These are phyloP conservation scores for Sarcocystis neurona DNA, from an alignment of 169 alveolate species.

Conservation along the genomic window DNA sequence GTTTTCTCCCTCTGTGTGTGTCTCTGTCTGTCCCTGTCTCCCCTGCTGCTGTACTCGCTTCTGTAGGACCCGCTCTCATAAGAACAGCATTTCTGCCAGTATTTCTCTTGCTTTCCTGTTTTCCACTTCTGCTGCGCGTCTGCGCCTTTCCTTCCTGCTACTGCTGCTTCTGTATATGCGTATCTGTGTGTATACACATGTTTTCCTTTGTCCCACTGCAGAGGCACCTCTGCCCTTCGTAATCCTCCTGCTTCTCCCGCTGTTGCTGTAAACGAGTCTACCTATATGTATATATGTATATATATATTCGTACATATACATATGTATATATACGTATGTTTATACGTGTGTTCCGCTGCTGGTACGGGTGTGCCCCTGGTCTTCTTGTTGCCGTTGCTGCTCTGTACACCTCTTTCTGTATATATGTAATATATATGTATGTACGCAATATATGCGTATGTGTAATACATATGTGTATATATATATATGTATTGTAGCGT, in stretches of 20 bases:
- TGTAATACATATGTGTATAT: not conserved
- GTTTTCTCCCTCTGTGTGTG: too few relatives aligned
- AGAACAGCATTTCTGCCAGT: not conserved
- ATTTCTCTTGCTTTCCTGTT: not conserved
- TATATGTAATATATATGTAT: too few relatives aligned
- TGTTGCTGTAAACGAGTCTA: not conserved
- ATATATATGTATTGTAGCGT: not conserved
- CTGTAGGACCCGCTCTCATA: not conserved
- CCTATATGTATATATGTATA: not conserved
- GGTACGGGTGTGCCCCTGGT: too few relatives aligned
- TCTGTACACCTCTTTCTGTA: not conserved
- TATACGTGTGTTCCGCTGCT: too few relatives aligned
- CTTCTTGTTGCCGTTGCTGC: too few relatives aligned
- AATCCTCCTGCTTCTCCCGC: not conserved
- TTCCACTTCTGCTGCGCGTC: too few relatives aligned
- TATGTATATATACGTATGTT: not conserved
- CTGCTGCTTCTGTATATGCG: not conserved
- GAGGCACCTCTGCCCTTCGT: not conserved
- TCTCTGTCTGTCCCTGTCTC: not conserved
- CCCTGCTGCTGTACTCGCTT: not conserved
- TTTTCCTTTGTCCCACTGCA: not conserved
- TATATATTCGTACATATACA: not conserved
- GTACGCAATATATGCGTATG: not conserved
- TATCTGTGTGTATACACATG: not conserved
- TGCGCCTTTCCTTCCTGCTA: not conserved